Conservation (phyloP, 257 asterid genomes). For the Nicotiana sylvestris region DNA sequence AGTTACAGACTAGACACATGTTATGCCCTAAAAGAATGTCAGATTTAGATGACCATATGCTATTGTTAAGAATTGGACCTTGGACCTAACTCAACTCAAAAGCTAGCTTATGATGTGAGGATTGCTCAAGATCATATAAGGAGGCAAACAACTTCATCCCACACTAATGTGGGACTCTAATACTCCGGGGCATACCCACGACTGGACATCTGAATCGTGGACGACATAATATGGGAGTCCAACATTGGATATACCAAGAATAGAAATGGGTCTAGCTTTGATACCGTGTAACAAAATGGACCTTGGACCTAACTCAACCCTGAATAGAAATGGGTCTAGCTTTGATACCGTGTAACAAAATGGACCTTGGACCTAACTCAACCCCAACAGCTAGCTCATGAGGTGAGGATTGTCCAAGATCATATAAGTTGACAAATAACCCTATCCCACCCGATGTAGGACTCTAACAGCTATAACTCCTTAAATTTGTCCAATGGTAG, state of each 20-base stretch:
- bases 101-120: background rate
- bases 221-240: background rate
- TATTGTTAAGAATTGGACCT: slow-evolving; percentile 1
- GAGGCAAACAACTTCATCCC: background rate
- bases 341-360: background rate
- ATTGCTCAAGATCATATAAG: background rate
- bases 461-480: background rate
- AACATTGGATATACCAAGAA: background rate
- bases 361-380: background rate
- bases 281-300: background rate
- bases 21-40: background rate
- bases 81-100: background rate
- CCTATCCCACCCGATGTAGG: background rate
- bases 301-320: background rate
- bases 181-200: no score
- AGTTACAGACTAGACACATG: background rate
- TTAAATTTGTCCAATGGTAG: background rate
- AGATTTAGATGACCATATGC: background rate
- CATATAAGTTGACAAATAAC: background rate
- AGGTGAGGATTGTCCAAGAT: background rate
- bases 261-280: background rate
- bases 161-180: background rate
- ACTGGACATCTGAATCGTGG: background rate
- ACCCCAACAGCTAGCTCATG: background rate
- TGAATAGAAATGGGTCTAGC: background rate